A percentile compares a stretch with the other conserved stretches of the same genome.
These are phyloP conservation scores for Helichrysum umbraculigerum DNA, from an alignment of 129 eudicot species.

Conservation along the genomic window DNA sequence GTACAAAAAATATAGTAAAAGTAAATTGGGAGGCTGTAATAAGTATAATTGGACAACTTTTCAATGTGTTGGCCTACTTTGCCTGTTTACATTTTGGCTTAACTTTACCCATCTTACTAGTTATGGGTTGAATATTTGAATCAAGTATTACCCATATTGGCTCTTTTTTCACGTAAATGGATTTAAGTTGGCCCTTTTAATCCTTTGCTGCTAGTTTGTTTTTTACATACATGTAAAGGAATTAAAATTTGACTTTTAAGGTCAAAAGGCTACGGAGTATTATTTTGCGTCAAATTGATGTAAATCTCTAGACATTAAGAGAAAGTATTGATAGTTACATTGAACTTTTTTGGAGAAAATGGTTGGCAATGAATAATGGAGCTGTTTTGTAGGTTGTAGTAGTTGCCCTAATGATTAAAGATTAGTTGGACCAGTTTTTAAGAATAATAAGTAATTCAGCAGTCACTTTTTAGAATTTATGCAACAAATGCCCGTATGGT, in stretches of 20 bases:
- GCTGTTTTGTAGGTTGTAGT: slow-evolving; percentile 71
- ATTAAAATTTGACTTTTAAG: background rate
- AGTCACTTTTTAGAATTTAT: background rate
- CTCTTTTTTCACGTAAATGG: slow-evolving; percentile 1
- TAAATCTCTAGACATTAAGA: background rate
- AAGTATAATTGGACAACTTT: background rate
- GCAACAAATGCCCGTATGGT: background rate
- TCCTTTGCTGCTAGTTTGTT: background rate
- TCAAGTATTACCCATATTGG: background rate
- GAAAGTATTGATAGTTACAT: background rate
- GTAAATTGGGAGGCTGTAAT: background rate
- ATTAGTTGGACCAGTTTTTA: background rate
- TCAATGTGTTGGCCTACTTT: too few relatives aligned
- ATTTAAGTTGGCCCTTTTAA: background rate
- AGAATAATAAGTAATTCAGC: background rate
- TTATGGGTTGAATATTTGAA: background rate
- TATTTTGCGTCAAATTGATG: slow-evolving; percentile 8
- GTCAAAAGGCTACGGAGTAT: background rate
- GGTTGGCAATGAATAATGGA: slow-evolving; percentile 49
- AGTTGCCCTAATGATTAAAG: background rate
- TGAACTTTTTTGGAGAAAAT: background rate
- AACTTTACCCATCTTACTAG: background rate
- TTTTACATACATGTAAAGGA: background rate
- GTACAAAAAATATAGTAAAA: background rate
- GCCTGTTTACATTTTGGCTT: background rate